Evolutionary conservation across 306 rosid species (phyloP), one percentile per base, ranked within the genome.

Genomic region (Quercus bicolor): DNA sequence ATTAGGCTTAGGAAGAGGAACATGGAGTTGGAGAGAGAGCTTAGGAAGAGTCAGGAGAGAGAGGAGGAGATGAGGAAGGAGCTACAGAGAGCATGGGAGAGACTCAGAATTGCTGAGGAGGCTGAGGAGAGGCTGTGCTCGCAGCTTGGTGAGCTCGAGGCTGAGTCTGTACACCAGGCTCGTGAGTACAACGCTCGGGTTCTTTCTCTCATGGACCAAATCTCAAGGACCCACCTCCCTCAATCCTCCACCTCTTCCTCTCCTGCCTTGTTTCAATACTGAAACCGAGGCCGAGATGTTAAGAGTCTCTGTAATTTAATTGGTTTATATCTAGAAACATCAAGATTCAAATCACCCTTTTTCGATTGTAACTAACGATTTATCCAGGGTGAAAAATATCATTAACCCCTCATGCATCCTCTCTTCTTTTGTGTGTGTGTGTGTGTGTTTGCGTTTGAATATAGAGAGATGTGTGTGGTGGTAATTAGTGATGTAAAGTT

Each of bases 81-180:
- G 79, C 81, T 95, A 1, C 78, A 80, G 31, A 86, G 80, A 73
- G 78, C 86, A 19, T 80, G 85, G 57, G 86, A 91, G 75, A 87
- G 97, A 85, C 89, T 95, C 26, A 85, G 89, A 40, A 86, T 95
- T 45, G 93, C 96, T 9, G 98, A 95, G 78, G 98, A 92, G 4
- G 98, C 91, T 0, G 98, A 95, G 80, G 98, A 95, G 93, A 86
- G 92, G 53, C 97, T 95, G 54, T 95, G 97, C 75, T 90, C 89
- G 0, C 98, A 95, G 90, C 91, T 95, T 29, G 97, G 98, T 0
- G 98, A 95, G 70, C 84, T 95, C 0, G 98, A 95, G 48, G 98
- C 97, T 0, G 98, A 95, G 83, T 84, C 98, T 0, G 84, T 95
- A 2, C 18, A 84, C 18, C 84, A 91, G 75, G 98, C 98, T 68